These are phyloP conservation scores for Xylaria scruposa DNA, from an alignment of 495 filamentous ascomycete genomes.

Conservation along the genomic window DNA sequence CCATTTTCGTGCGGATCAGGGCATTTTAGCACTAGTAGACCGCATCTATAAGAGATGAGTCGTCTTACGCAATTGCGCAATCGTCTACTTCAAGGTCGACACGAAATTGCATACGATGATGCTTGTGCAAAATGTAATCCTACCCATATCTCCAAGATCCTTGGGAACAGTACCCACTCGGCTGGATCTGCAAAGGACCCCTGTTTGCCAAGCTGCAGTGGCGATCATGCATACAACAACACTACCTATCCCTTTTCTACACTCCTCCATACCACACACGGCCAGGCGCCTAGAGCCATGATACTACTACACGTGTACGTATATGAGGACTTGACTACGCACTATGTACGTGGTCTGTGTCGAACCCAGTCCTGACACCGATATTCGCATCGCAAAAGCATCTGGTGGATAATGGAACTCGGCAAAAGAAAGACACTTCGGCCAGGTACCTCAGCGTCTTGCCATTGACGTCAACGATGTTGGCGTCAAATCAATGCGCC, in stretches of 20 bases:
- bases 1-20: background rate
- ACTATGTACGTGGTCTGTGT: background rate
- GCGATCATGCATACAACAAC: slow-evolving; percentile 24
- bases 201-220: slow-evolving; percentile 27
- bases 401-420: background rate
- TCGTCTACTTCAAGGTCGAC: background rate
- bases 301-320: background rate
- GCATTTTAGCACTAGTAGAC: background rate
- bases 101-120: slow-evolving; percentile 7
- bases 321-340: background rate
- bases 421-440: slow-evolving; percentile 16
- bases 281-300: background rate
- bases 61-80: background rate
- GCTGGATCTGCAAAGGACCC: slow-evolving; percentile 23
- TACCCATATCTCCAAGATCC: slow-evolving; percentile 21
- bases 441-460: slow-evolving; percentile 3
- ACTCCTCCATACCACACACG: background rate
- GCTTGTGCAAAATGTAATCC: slow-evolving; percentile 17
- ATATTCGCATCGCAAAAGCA: background rate
- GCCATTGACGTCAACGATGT: slow-evolving; percentile 25
- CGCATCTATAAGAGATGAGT: background rate
- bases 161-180: slow-evolving; percentile 21
- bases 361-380: background rate
- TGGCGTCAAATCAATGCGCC: background rate
- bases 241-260: slow-evolving; percentile 19